Conservation (phyloP, 768 basidiomycete species). For the Mycena olivaceomarginata region DNA sequence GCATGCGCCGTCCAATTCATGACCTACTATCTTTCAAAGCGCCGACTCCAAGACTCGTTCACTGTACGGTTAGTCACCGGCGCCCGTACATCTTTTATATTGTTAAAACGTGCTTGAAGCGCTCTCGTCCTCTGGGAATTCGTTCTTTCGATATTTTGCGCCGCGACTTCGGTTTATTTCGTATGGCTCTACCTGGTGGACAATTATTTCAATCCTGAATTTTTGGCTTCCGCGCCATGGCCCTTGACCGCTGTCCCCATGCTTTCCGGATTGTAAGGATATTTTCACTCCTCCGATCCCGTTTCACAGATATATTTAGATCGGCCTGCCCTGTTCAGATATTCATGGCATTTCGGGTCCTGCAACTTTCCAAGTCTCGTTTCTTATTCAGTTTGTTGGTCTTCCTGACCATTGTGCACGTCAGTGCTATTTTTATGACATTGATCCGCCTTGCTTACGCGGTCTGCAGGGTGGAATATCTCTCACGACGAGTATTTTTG, state of each 20-base stretch:
- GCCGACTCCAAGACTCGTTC: not conserved
- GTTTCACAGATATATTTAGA: not conserved
- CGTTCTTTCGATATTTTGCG: not conserved
- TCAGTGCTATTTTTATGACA: not conserved
- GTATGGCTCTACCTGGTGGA: conserved; percentile 11
- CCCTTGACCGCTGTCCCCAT: not conserved
- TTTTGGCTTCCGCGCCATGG: not conserved
- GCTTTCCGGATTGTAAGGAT: not conserved
- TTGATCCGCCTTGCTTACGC: not conserved
- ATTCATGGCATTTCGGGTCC: conserved; percentile 3
- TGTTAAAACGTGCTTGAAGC: not conserved
- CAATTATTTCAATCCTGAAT: not conserved
- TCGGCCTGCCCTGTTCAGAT: conserved; percentile 14
- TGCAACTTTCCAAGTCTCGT: not conserved
- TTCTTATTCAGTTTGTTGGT: not conserved
- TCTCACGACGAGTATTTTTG: not conserved
- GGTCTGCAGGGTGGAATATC: not conserved
- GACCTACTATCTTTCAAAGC: not conserved
- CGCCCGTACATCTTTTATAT: too few relatives aligned
- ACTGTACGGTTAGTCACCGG: not conserved
- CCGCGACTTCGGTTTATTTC: not conserved
- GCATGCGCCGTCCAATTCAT: not conserved
- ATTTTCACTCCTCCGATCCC: not conserved
- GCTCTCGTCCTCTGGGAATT: conserved; percentile 4
- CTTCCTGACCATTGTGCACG: not conserved